A percentile compares a stretch with the other conserved stretches of the same genome.
phyloP scores from a whole-genome alignment of 768 basidiomycete species.

The Leucocoprinus leucothites region DNA sequence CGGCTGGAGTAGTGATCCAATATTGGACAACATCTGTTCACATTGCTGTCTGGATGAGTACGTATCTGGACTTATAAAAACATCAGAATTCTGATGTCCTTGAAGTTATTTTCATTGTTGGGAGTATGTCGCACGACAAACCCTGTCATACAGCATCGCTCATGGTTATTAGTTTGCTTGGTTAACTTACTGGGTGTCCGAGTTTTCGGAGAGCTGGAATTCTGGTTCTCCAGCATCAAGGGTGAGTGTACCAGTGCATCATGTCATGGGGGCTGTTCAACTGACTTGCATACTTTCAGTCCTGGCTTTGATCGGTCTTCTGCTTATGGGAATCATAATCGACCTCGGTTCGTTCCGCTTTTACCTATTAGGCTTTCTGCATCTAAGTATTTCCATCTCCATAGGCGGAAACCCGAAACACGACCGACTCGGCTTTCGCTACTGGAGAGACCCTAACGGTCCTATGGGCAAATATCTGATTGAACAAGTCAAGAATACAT shows the following conservation, averaged over 20 bases:
- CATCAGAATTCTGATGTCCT: background rate
- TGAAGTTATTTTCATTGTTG: no score
- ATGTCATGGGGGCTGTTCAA: no score
- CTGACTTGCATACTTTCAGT: slow-evolving; percentile 22
- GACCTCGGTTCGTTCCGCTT: slow-evolving; percentile 50
- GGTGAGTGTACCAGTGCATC: slow-evolving; percentile 30
- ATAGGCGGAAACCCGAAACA: slow-evolving; percentile 46
- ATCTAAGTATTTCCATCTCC: no score
- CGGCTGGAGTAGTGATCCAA: slow-evolving; percentile 50
- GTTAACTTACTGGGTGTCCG: slow-evolving; percentile 63
- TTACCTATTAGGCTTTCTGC: background rate
- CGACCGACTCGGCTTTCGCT: slow-evolving; percentile 48
- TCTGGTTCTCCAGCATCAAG: slow-evolving; percentile 72
- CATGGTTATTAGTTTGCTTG: slow-evolving; percentile 51
- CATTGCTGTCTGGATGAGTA: slow-evolving; percentile 57
- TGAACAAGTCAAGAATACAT: slow-evolving; percentile 43
- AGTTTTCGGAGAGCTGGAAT: slow-evolving; percentile 71
- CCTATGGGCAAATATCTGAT: slow-evolving; percentile 56
- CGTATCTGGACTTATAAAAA: slow-evolving; percentile 24
- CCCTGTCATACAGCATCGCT: background rate
- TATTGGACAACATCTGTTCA: slow-evolving; percentile 46
- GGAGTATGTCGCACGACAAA: no score
- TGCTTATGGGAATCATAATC: slow-evolving; percentile 61
- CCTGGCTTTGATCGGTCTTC: slow-evolving; percentile 43
- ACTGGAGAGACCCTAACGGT: slow-evolving; percentile 47